Percentiles rank a stretch among this genome's conserved stretches.
These are phyloP conservation scores for Mycena venus DNA, from an alignment of 768 basidiomycete genomes.

Conservation along the genomic window DNA sequence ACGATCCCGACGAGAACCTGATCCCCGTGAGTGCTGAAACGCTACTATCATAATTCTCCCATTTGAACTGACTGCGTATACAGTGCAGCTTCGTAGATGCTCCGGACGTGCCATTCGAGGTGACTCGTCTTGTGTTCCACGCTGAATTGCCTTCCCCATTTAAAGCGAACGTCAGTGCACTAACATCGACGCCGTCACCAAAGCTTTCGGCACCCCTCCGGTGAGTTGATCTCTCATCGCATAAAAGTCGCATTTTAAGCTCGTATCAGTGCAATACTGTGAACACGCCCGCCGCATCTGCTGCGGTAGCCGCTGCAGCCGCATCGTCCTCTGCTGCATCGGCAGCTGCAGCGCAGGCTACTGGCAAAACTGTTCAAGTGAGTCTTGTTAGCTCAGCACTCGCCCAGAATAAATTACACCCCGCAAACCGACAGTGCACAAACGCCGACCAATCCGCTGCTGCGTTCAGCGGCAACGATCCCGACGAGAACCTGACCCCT, in stretches of 20 bases:
- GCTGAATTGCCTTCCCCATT: too few species aligned
- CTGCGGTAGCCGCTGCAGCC: neutral
- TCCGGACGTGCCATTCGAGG: too few species aligned
- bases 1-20: neutral
- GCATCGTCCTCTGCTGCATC: neutral
- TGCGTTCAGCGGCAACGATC: neutral
- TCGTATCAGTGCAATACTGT: neutral
- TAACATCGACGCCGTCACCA: too few species aligned
- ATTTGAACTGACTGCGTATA: too few species aligned
- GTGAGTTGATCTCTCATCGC: too few species aligned
- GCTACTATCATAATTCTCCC: too few species aligned
- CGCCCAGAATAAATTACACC: neutral
- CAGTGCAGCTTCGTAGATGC: too few species aligned
- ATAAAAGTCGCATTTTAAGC: too few species aligned
- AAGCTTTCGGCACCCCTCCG: too few species aligned
- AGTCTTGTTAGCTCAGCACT: neutral
- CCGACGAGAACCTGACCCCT: neutral
- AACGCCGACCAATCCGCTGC: neutral
- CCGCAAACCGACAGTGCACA: neutral
- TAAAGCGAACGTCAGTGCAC: too few species aligned
- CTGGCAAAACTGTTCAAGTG: neutral
- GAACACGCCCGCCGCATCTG: neutral
- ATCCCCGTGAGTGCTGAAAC: neutral
- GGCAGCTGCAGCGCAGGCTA: too few species aligned
- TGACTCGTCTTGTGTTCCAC: too few species aligned